phyloP scores from a whole-genome alignment of 208 protist genomes.

The Porcisia deanei region DNA sequence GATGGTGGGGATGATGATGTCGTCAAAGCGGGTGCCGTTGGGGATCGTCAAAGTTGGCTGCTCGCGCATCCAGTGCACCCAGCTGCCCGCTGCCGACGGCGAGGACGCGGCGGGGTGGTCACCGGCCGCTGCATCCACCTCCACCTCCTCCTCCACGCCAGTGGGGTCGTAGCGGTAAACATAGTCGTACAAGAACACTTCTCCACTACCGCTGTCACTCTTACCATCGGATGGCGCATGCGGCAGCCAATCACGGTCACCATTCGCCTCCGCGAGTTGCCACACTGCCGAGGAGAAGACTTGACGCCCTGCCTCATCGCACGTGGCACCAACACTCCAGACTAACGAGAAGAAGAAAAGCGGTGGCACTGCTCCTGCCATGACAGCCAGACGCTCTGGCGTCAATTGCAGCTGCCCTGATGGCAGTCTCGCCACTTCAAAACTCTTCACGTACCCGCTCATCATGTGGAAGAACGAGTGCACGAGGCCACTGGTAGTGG shows the following conservation, averaged over 20 bases:
- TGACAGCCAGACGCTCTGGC: conserved; percentile 50
- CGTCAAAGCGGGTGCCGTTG: conserved; percentile 74
- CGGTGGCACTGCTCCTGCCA: conserved; percentile 57
- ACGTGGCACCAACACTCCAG: conserved; percentile 96
- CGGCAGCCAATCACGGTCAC: conserved; percentile 54
- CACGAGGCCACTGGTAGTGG: conserved; percentile 93
- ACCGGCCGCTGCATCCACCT: conserved; percentile 20
- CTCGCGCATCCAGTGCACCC: conserved; percentile 67
- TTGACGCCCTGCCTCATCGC: conserved; percentile 85
- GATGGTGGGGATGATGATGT: conserved; percentile 94
- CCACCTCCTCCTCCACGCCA: conserved; percentile 23
- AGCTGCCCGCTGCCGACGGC: conserved; percentile 28
- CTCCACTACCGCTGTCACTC: conserved; percentile 5
- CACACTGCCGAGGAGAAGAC: conserved; percentile 92
- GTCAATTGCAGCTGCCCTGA: conserved; percentile 22
- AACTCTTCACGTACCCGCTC: conserved; percentile 84
- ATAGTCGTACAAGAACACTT: conserved; percentile 94
- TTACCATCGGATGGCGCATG: background rate
- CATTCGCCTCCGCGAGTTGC: conserved; percentile 44
- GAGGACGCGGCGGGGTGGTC: background rate
- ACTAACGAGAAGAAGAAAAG: conserved; percentile 97
- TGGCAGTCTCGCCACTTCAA: conserved; percentile 37
- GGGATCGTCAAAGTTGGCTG: conserved; percentile 50
- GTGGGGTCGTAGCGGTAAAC: conserved; percentile 67
- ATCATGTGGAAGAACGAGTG: conserved; percentile 94